Evolutionary conservation across 805 yeast species (phyloP), one percentile per base, ranked within the genome.

Genomic region (Candida gorgasii): DNA sequence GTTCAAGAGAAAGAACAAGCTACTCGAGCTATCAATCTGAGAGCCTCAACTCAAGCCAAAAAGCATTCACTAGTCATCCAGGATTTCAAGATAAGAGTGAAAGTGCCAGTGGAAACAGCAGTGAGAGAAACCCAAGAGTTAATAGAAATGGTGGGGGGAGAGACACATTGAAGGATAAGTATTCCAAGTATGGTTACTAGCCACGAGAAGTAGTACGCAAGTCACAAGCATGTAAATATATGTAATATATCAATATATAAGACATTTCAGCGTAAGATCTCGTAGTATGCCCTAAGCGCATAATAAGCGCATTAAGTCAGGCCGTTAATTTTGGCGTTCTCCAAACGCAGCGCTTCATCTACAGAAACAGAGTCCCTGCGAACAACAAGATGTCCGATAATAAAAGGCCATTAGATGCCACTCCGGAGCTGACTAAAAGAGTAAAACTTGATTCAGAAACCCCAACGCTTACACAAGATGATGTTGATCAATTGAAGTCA

Each of bases 401-500:
- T 23, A 58, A 58, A 37, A 49, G 63, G 42, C 48, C 46, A 39
- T 44, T 49, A 15, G 60, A 54, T 9, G 16, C 39, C 11, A 50
- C 38, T n/a, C 51, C 42, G 4, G 20, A n/a, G 15, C 44, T 43
- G 12, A 30, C 38, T 11, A 52, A 47, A 27, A 50, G 49, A 33
- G 17, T 44, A 27, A 52, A 40, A 34, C n/a, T 24, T 11, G 39
- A 36, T 11, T 4, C 31, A 16, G 20, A 35, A 23, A 23, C 4
- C n/a, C n/a, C n/a, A 11, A 7, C 7, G 12, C 4, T 7, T 11
- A 24, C n/a, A 11, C n/a, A 24, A 15, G 31, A 16, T 4, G 8
- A 24, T 11, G 18, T 51, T 38, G 39, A 65, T 29, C 35, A 54
- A 19, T 52, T 60, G 54, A 65, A 69, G 51, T 48, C 61, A 37